Evolutionary conservation across 2,329 filamentous ascomycete species (phyloP).

Genomic region (Trichophyton schoenleinii): DNA sequence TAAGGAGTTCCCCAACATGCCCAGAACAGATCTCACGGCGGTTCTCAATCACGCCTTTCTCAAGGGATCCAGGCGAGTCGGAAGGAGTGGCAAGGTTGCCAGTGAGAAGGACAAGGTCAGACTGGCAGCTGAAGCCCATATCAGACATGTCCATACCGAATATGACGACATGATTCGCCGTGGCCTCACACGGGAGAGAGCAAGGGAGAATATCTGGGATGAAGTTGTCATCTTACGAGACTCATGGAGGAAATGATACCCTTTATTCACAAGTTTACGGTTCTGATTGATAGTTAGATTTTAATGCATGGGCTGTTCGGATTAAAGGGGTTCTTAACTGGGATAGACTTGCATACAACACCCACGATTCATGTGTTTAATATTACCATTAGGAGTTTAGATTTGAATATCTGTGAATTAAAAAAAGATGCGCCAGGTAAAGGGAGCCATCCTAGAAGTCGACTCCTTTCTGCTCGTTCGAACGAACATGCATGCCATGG

Average conservation of each 20-base stretch:
- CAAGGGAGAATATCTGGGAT: conserved; percentile 23
- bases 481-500: conserved; percentile 35
- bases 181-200: conserved; percentile 18
- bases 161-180: conserved; percentile 27
- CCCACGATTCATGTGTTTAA: no score
- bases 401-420: not conserved
- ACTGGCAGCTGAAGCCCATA: conserved; percentile 33
- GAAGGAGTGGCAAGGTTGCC: conserved; percentile 21
- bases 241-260: conserved; percentile 19
- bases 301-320: no score
- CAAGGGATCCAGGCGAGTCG: conserved; percentile 31
- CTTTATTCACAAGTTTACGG: not conserved
- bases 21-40: conserved; percentile 19
- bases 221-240: conserved; percentile 20
- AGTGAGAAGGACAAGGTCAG: conserved; percentile 25
- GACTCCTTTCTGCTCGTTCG: conserved; percentile 6
- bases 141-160: conserved; percentile 30
- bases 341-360: no score
- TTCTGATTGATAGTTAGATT: not conserved
- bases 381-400: not conserved
- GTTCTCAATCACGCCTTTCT: conserved; percentile 30
- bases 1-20: conserved; percentile 29
- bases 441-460: conserved; percentile 5
- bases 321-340: no score
- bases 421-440: not conserved